Conservation (phyloP, 768 basidiomycete genomes). For the Xerocomellus intermedius region DNA sequence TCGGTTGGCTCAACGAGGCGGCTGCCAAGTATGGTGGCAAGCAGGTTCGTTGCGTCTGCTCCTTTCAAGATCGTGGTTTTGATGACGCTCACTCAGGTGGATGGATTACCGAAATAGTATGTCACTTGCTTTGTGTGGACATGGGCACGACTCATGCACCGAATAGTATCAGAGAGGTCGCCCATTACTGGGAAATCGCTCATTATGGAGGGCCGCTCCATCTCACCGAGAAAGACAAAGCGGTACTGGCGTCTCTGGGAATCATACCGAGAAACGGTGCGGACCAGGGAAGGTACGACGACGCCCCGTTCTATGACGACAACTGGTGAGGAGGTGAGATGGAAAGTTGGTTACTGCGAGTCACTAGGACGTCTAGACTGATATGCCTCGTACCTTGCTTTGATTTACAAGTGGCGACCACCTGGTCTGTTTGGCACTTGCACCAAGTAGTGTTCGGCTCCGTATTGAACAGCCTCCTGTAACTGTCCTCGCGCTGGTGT, state of each 20-base stretch:
- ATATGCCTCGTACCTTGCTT: too few species aligned
- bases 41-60: slow-evolving; percentile 5
- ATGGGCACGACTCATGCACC: not conserved
- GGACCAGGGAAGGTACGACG: not conserved
- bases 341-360: not conserved
- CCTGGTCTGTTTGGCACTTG: too few species aligned
- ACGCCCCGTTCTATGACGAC: not conserved
- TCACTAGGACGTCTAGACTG: too few species aligned
- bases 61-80: not conserved
- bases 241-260: not conserved
- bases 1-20: slow-evolving; percentile 14
- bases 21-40: slow-evolving; percentile 17
- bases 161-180: not conserved
- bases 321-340: not conserved
- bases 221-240: not conserved
- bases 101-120: not conserved
- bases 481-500: too few species aligned
- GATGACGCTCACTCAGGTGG: not conserved
- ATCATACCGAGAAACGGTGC: not conserved
- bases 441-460: too few species aligned
- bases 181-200: not conserved
- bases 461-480: too few species aligned
- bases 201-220: not conserved
- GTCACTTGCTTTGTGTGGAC: not conserved
- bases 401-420: too few species aligned